Base-by-base conservation (phyloP, 1,284 basidiomycete species). In the Ustilago bromivora region DNA sequence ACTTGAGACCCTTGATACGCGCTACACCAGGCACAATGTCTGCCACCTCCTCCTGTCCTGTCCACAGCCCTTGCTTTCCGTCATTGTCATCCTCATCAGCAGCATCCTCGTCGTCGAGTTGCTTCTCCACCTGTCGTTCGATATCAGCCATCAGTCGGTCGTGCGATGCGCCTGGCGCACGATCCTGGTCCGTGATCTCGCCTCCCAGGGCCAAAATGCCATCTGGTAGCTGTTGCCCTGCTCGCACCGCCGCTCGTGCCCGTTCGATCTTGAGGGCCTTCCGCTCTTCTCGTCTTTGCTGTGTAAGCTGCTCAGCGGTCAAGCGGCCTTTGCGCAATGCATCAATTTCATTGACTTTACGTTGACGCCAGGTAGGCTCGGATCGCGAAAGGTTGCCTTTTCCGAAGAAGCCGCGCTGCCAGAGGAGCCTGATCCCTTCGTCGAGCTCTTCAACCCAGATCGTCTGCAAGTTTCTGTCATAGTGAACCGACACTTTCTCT, bases 321-420 rank as follows among this genome's bases (percentile, higher is more conserved):
- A 82, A 66, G 31, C 76, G 63, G 17, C 80, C 82, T 57, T 78
- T 80, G 82, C 93, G 93, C 47, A 82, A 55, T 6, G 74, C 80
- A 53, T 74, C 68, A 23, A 86, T 86, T 79, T 78, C 81, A 41
- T 76, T 86, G 68, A 86, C 86, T 79, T 76, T 85, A 65, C 60
- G 87, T 81, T 61, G 86, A 76, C 66, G 56, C 97, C 96, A 99
- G 56, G 91, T 95, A 1, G 96, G 96, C 86, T 99, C 97, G 86
- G 94, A 96, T 61, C 97, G 88, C 41, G 93, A 95, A 56, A 99
- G 88, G 82, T 92, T 92, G 1, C 97, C 97, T 86, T 99, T 99
- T 23, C 97, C 96, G 86, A 98, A 99, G 88, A 98, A 98, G 0
- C 97, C 96, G 66, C 93, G 88, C 52, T 90, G 89, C 93, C 97